These are phyloP conservation scores for Peziza echinospora DNA, from an alignment of 495 filamentous ascomycete genomes.

Conservation along the genomic window DNA sequence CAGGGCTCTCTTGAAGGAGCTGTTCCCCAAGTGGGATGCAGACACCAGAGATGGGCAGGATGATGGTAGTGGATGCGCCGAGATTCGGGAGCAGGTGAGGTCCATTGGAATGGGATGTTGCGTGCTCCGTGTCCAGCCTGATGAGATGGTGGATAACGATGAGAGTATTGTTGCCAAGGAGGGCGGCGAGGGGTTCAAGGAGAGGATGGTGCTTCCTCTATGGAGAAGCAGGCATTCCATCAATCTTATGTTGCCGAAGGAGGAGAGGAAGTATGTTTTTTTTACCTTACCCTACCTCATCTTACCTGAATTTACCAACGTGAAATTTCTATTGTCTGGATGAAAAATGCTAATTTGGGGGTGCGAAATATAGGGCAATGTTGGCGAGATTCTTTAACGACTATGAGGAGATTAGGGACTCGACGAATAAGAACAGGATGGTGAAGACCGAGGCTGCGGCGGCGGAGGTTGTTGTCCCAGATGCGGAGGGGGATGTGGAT, in stretches of 20 bases:
- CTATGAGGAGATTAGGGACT: constrained; percentile 39
- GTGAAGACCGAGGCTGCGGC: constrained; percentile 12
- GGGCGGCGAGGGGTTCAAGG: constrained; percentile 46
- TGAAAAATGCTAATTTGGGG: no score
- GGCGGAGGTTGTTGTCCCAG: constrained; percentile 9
- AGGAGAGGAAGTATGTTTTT: constrained; percentile 46
- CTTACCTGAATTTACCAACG: no score
- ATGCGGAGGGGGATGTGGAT: constrained; percentile 4
- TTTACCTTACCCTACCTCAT: no score
- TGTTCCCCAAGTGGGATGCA: constrained; percentile 80
- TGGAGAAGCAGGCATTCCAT: constrained; percentile 73
- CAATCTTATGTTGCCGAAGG: constrained; percentile 94
- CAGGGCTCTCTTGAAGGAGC: constrained; percentile 60
- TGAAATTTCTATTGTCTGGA: no score
- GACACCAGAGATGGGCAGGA: constrained; percentile 64
- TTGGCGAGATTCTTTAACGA: constrained; percentile 80
- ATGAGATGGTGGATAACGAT: constrained; percentile 45
- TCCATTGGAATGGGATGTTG: constrained; percentile 79
- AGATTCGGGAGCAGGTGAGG: constrained; percentile 67
- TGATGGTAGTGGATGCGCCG: constrained; percentile 60
- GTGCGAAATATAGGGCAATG: constrained; percentile 43
- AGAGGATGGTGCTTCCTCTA: constrained; percentile 67
- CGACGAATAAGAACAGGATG: constrained; percentile 26
- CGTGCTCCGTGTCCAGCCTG: constrained; percentile 60
- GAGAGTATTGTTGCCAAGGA: constrained; percentile 53